Percentiles rank a stretch among this genome's conserved stretches.
Conservation (phyloP, 2,329 filamentous ascomycete species). For the Atkinsonella texensis region DNA sequence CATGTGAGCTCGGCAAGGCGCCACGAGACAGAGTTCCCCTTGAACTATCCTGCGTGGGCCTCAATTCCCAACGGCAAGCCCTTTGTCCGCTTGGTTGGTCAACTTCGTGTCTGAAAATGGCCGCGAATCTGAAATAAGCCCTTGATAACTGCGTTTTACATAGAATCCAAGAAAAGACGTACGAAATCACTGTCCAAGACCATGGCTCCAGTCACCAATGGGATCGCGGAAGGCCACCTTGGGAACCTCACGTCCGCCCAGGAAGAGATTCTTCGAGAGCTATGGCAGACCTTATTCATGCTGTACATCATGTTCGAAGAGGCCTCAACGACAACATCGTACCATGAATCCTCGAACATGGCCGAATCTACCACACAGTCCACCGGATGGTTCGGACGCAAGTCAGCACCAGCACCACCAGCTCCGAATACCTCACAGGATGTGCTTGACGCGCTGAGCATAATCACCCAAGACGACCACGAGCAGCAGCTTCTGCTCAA, state of each 20-base stretch:
- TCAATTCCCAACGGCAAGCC: too few species aligned
- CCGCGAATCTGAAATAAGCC: too few species aligned
- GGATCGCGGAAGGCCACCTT: neutral
- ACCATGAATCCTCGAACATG: neutral
- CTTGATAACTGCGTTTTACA: too few species aligned
- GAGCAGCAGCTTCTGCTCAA: neutral
- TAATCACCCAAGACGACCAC: neutral
- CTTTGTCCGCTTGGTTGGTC: neutral
- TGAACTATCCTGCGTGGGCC: neutral
- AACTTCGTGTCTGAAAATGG: neutral
- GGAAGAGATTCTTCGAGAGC: neutral
- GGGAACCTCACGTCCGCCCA: conserved; percentile 3
- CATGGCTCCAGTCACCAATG: neutral
- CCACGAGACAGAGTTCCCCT: too few species aligned
- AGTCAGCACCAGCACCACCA: neutral
- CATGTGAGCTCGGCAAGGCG: too few species aligned
- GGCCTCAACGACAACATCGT: neutral
- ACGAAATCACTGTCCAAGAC: neutral
- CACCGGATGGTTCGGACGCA: neutral
- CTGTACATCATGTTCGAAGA: conserved; percentile 1
- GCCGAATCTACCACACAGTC: neutral
- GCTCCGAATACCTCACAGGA: neutral
- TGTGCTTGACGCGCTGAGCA: neutral
- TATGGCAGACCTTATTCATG: conserved; percentile 1
- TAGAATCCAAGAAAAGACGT: neutral